Conservation (phyloP, 2,329 filamentous ascomycete genomes). For the Colletotrichum lindemuthianum region DNA sequence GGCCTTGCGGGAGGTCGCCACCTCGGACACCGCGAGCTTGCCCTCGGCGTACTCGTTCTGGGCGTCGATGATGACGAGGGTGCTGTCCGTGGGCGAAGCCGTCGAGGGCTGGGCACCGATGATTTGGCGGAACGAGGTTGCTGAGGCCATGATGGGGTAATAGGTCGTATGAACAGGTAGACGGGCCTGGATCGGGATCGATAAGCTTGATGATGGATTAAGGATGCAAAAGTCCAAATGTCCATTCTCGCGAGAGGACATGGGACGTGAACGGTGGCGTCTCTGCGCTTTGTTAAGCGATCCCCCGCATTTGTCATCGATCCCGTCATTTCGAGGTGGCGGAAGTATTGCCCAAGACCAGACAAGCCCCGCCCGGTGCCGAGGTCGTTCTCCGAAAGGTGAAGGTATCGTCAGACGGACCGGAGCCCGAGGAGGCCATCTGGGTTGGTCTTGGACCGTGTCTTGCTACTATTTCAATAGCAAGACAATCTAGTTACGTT, state of each 20-base stretch:
- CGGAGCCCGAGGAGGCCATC: neutral
- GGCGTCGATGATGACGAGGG: constrained; percentile 75
- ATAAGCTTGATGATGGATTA: neutral
- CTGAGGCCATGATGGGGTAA: constrained; percentile 37
- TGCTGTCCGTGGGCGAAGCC: constrained; percentile 66
- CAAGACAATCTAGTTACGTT: neutral
- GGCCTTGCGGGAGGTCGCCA: constrained; percentile 61
- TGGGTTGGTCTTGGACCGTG: neutral
- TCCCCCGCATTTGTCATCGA: constrained; percentile 34
- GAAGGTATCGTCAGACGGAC: neutral
- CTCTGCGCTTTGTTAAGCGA: constrained; percentile 23
- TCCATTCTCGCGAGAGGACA: neutral
- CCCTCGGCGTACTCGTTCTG: constrained; percentile 76
- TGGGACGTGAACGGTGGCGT: neutral
- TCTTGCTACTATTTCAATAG: neutral
- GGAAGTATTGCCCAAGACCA: neutral
- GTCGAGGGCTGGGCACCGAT: constrained; percentile 65
- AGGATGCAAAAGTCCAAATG: neutral
- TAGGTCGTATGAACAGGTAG: neutral
- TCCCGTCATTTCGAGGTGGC: constrained; percentile 4
- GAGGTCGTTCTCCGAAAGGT: constrained; percentile 4
- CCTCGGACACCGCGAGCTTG: constrained; percentile 64
- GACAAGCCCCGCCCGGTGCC: constrained; percentile 13
- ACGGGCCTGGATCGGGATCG: neutral
- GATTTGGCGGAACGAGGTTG: constrained; percentile 54